Percentiles rank a stretch among this genome's conserved stretches.
Conservation (phyloP, 257 asterid genomes). For the Phtheirospermum japonicum region DNA sequence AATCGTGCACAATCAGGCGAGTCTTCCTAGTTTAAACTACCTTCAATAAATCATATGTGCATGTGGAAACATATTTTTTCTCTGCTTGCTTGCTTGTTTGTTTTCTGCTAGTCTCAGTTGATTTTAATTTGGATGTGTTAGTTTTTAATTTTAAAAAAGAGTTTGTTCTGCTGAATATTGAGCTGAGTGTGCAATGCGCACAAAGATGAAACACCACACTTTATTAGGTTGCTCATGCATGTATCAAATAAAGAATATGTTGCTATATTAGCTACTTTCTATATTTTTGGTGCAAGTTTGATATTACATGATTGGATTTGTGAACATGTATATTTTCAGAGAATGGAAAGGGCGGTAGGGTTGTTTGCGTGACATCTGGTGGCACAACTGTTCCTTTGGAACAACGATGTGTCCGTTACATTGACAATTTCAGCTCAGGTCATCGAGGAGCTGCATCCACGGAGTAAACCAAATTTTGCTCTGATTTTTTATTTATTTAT, state of each 20-base stretch:
- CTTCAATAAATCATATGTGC: no score
- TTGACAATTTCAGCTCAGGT: constrained; percentile 96
- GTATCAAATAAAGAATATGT: background rate
- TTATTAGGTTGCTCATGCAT: background rate
- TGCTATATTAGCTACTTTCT: background rate
- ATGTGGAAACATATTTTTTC: no score
- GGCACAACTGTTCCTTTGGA: constrained; percentile 98
- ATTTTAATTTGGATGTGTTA: no score
- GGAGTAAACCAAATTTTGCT: constrained; percentile 51
- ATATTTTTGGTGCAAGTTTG: background rate
- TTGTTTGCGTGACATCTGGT: constrained; percentile 93
- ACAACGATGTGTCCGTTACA: constrained; percentile 84
- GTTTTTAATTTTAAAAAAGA: no score
- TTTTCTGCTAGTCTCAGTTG: no score
- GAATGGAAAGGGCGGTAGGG: constrained; percentile 42
- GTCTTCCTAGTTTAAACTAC: constrained; percentile 19
- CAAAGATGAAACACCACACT: background rate
- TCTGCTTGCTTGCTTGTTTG: no score
- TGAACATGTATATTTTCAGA: constrained; percentile 36
- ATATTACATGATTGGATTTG: constrained; percentile 6
- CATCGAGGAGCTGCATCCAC: constrained; percentile 97
- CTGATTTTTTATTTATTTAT: constrained; percentile 7
- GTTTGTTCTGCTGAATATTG: no score
- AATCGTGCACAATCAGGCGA: constrained; percentile 45
- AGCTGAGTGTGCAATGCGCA: no score